Base-by-base conservation (phyloP, 345 rosid genomes). In the Limnanthes douglasii region DNA sequence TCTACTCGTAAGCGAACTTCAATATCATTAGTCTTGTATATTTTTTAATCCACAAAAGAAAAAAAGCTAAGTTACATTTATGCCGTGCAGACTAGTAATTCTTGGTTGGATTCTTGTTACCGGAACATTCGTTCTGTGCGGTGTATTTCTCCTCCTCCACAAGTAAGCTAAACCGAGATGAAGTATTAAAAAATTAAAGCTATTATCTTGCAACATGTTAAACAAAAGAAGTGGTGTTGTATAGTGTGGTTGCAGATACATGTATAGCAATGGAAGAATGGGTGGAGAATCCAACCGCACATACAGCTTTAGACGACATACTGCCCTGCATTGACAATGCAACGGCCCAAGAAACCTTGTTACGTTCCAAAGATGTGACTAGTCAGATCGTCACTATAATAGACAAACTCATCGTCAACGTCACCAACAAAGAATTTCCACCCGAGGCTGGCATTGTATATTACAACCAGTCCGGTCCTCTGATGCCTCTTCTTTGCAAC, bases 61-160 rank as follows among this genome's bases (percentile, higher is more conserved):
- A 24, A 11, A 31, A 31, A 31, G 4, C 15, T 11, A 31, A 50
- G 25, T 37, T 45, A 8, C 44, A 22, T 43, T 39, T 38, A 17
- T 43, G 11, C 42, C 44, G 41, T 66, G 69, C 71, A 90, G 98
- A 39, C 69, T 90, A 56, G 88, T 90, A 34, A 38, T 70, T 5
- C 35, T 77, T 14, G 98, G 96, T 63, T 90, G 98, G 98, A 39
- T 77, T 34, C 72, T 90, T 45, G 96, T 90, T 15, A 43, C 98
- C 0, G 98, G 92, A 41, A 77, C 92, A 37, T 90, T 84, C 61
- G 69, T 84, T 20, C 56, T 90, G 39, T 70, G 96, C 3, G 94
- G 98, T 47, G 66, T 71, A 29, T 90, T 90, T 61, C 85, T 84
- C 40, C 65, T 80, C 23, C 72, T 90, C 43, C 98, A 90, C 39